Evolutionary conservation across 2,329 filamentous ascomycete species (phyloP), one percentile per base, ranked within the genome.

Genomic region (Diaporthe ilicicola): DNA sequence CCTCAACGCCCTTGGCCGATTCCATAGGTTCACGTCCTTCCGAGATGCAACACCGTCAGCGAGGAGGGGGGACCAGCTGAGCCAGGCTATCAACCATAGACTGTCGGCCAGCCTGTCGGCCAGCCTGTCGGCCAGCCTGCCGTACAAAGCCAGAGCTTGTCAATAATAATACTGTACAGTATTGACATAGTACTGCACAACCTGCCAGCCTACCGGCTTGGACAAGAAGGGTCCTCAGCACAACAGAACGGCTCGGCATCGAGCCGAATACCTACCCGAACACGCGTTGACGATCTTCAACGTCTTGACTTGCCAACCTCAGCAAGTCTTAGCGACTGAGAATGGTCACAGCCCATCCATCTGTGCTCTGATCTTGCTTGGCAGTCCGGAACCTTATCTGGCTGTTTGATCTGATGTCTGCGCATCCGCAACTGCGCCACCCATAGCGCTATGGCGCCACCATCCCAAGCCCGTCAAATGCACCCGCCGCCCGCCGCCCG

Each of bases 1-100:
- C 19, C 29, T 37, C 42, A 24, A 12, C 12, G 42, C 56, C 56
- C 56, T 42, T 62, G 56, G 56, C 56, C 29, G 56, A 62, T 48
- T 48, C 56, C 59, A 64, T 64, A 50, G 59, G 59, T 29, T 44
- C 44, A 64, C 59, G 59, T 50, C 59, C 29, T 34, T 50, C 27
- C n/a, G 44, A 32, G 59, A 50, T 64, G 59, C 59, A 64, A 64
- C 44, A 19, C 48, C 29, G 27, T 48, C 10, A 27, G 42, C 32
- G 56, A 39, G 27, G 37, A 39, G 37, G 37, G 37, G 37, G 37
- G 37, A 10, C 37, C 37, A 39, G 13, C 29, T 42, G 5, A 22
- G 34, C 34, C 54, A 56, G 29, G 4, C 53, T 54, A 8, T 37
- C 53, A 32, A 29, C 48, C 24, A n/a, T n/a, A 12, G 27, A 59